Conservation (phyloP, 352 stramenopile genomes). For the Pythium pyrilobum region DNA sequence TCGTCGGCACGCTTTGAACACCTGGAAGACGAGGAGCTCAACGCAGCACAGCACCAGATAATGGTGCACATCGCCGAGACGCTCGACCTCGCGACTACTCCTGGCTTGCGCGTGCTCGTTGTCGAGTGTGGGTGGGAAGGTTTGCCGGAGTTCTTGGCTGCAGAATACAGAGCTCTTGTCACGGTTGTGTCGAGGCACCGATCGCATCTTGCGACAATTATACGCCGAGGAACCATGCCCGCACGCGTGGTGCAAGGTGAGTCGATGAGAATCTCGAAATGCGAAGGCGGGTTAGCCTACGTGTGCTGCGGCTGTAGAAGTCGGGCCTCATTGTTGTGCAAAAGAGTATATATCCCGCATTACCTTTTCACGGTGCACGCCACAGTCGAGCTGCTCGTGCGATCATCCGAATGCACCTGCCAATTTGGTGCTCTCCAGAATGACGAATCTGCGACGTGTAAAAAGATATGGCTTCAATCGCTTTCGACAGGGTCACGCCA, state of each 20-base stretch:
- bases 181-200: too few species aligned
- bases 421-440: too few species aligned
- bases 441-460: not conserved
- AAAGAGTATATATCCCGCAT: not conserved
- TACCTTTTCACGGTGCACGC: not conserved
- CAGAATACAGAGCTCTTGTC: not conserved
- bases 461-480: not conserved
- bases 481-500: too few species aligned
- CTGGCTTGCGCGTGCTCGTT: conserved; percentile 57
- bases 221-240: too few species aligned
- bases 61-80: conserved; percentile 69
- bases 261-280: too few species aligned
- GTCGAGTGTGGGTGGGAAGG: conserved; percentile 86
- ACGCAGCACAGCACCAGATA: conserved; percentile 59
- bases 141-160: too few species aligned
- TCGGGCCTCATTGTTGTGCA: not conserved
- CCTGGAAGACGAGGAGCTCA: conserved; percentile 33
- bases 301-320: not conserved
- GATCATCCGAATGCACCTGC: not conserved
- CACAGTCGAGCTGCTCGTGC: not conserved
- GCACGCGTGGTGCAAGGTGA: too few species aligned
- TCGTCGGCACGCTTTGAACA: conserved; percentile 56
- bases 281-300: too few species aligned
- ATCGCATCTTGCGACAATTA: too few species aligned
- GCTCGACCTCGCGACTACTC: conserved; percentile 62